Base-by-base conservation (phyloP, 371 early-diverging fungal genomes). In the Circinella minor region DNA sequence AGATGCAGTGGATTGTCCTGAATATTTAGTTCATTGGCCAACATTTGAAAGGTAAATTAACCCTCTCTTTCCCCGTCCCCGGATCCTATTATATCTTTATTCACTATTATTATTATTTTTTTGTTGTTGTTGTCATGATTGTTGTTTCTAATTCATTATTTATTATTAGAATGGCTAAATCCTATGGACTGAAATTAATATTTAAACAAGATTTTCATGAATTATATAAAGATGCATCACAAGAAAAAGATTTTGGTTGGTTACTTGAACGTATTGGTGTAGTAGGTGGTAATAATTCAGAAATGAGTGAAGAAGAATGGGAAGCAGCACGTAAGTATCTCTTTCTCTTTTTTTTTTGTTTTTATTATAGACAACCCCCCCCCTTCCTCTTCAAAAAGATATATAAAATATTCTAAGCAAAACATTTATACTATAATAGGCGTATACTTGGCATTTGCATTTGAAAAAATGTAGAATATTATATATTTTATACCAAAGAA, bases 1-100 rank as follows among this genome's bases (percentile, higher is more conserved):
- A 55, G 99, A 99, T 79, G 99, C 99, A 0, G 94, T 99, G 4
- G 95, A 97, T 74, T 99, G 99, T 76, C 96, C 98, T 1, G 99
- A 99, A 81, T 99, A 96, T 79, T 81, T 99, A 36, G 93, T 98
- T 0, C 93, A 96, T 65, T 93, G 95, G 77, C 89, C 87, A 1
- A 92, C 90, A 0, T 88, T 96, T 70, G 83, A 85, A 74, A 81
- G 70, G 96, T 94, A 86, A 71, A 47, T 3, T 3, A 47, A 11
- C 9, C 47, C 0, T 47, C 9, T 3, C 27, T 27, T 27, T 27
- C 2, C 27, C 27, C 27, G 2, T 1, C 27, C 27, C 27, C 1
- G 1, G 0, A 27, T 27, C 27, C 0, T 27, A 27, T 27, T 27
- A 27, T 27, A 27, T 27, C 27, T 27, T 27, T 27, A 27, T 27